Conservation (phyloP, 768 basidiomycete genomes). For the Cyclocybe cylindracea region DNA sequence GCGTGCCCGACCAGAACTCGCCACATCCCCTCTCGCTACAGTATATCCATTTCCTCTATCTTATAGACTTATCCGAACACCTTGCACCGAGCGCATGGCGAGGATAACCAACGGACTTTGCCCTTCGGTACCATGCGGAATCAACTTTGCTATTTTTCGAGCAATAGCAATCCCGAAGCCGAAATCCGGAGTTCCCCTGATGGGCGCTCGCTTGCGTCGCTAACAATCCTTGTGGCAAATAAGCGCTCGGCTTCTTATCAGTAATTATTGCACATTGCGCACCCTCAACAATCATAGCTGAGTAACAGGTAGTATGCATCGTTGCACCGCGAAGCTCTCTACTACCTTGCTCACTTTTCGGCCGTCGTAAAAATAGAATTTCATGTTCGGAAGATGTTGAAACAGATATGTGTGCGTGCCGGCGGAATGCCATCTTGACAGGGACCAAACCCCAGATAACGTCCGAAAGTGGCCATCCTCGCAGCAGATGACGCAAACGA, state of each 20-base stretch:
- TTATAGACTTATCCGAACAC: not conserved
- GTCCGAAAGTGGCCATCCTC: not conserved
- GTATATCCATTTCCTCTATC: no score
- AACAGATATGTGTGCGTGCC: not conserved
- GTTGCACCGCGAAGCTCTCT: not conserved
- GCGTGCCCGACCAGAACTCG: slow-evolving; percentile 11
- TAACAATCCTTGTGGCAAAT: no score
- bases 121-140: no score
- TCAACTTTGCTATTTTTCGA: no score
- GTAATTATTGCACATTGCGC: not conserved
- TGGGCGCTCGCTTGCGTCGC: slow-evolving; percentile 4
- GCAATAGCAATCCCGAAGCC: no score
- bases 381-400: not conserved
- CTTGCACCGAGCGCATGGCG: not conserved
- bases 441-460: not conserved
- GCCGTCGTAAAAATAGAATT: not conserved
- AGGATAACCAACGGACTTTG: no score
- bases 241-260: no score
- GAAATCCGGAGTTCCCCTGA: not conserved
- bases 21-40: slow-evolving; percentile 4
- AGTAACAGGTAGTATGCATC: not conserved
- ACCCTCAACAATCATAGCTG: slow-evolving; percentile 1
- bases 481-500: slow-evolving; percentile 2
- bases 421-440: slow-evolving; percentile 3
- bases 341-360: not conserved